phyloP scores from a whole-genome alignment of 352 stramenopile species.

The Bremia lactucae region DNA sequence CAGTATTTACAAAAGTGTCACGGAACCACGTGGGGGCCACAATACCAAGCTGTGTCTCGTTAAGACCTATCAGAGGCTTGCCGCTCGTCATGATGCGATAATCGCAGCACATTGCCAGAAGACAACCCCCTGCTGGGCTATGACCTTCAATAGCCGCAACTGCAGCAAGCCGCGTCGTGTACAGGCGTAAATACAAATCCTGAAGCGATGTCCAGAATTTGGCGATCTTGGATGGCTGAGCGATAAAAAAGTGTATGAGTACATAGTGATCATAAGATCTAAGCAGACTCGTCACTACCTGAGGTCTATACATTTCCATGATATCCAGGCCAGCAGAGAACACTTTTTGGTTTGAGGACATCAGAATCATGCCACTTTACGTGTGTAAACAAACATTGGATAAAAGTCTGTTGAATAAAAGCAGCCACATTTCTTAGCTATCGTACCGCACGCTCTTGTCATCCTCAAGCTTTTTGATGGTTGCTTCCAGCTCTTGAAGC shows the following conservation, averaged over 20 bases:
- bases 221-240: conserved; percentile 39
- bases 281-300: conserved; percentile 16
- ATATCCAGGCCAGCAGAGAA: conserved; percentile 91
- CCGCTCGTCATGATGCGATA: conserved; percentile 89
- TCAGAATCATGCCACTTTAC: conserved; percentile 63
- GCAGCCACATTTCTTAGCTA: neutral
- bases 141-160: conserved; percentile 88
- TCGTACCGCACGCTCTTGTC: conserved; percentile 65
- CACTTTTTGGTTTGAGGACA: conserved; percentile 65
- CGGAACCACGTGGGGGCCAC: conserved; percentile 75
- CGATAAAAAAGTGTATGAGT: neutral
- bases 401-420: no score
- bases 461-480: conserved; percentile 59
- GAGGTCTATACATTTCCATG: conserved; percentile 86
- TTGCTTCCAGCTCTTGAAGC: conserved; percentile 52
- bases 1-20: conserved; percentile 77
- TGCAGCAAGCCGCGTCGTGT: conserved; percentile 80
- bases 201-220: conserved; percentile 90
- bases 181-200: conserved; percentile 88
- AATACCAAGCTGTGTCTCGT: conserved; percentile 91
- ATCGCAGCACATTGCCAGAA: conserved; percentile 91
- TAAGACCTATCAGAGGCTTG: conserved; percentile 88
- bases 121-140: conserved; percentile 87
- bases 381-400: no score
- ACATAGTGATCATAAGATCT: neutral